These are phyloP conservation scores for Cichorium intybus DNA, from an alignment of 140 eudicot species.

Conservation along the genomic window DNA sequence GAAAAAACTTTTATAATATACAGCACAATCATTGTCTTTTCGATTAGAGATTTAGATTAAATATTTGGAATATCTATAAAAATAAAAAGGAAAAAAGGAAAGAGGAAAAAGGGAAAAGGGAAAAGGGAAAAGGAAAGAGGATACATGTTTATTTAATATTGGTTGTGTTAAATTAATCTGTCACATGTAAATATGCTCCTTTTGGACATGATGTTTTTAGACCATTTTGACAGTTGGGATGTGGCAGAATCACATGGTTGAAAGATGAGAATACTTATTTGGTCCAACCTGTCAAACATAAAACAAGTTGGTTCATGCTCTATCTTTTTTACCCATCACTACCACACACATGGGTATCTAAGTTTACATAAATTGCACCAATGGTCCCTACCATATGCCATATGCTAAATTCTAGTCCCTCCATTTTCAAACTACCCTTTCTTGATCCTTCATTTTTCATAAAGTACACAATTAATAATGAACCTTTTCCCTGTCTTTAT, in stretches of 20 bases:
- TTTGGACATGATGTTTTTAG: conserved; percentile 29
- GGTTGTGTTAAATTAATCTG: conserved; percentile 1
- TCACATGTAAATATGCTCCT: conserved; percentile 41
- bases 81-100: neutral
- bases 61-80: neutral
- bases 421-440: neutral
- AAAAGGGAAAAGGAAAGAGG: too few species aligned
- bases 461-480: too few species aligned
- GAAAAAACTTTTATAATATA: neutral
- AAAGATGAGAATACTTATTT: conserved; percentile 30
- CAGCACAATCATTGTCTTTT: neutral
- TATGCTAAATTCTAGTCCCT: neutral
- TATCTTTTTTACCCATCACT: conserved; percentile 15
- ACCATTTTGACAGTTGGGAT: conserved; percentile 46
- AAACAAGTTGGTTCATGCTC: conserved; percentile 17
- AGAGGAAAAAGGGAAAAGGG: too few species aligned
- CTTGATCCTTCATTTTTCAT: neutral
- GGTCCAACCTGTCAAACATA: conserved; percentile 35
- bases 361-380: neutral
- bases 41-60: neutral
- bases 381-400: neutral
- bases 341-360: conserved; percentile 20
- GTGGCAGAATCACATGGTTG: conserved; percentile 53
- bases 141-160: neutral
- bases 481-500: too few species aligned